Base-by-base conservation (phyloP, 106 monocot species). In the Allium sativum region DNA sequence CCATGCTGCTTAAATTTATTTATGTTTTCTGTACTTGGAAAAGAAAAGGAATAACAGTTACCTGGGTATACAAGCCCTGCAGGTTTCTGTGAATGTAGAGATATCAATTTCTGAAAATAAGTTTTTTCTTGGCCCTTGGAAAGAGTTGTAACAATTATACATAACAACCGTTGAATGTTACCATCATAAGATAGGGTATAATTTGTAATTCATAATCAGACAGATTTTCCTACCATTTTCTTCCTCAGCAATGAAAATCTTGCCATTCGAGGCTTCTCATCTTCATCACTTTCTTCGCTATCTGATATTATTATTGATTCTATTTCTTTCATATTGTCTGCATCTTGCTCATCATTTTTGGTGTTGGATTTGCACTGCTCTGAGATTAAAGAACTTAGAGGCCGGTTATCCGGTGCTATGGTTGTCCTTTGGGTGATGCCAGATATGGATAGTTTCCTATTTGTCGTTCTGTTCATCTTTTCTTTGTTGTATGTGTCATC, bases 271-370 rank as follows among this genome's bases (percentile, higher is more conserved):
- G 61, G 52, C 18, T 61, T 69, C 42, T 69, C 60, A 58, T 11
- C 47, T 70, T 83, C 82, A 59, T 87, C 81, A 14, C 89, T 85
- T 18, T 84, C 74, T 13, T 82, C 89, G 58, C 93, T 89, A 55
- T 83, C 89, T 21, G 79, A 83, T 64, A 93, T 74, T 53, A 94
- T 68, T 44, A 81, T 60, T 15, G 58, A 72, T 21, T 73, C 76
- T 13, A 67, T 18, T 6, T 59, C 61, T 56, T 54, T 59, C 9
- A 46, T 9, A 62, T 18, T 52, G 61, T 61, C 55, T 52, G 50
- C 62, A 19, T 51, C 15, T 45, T 56, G 50, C 50, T 56, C 7
- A 18, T 50, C 62, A 46, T 43, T 41, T 53, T 46, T 57, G 19
- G 17, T 0, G 10, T 42, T n/a, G 44, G 51, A 51, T 21, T 59